Conservation (phyloP, 768 basidiomycete genomes). For the Tulasnella sp. region DNA sequence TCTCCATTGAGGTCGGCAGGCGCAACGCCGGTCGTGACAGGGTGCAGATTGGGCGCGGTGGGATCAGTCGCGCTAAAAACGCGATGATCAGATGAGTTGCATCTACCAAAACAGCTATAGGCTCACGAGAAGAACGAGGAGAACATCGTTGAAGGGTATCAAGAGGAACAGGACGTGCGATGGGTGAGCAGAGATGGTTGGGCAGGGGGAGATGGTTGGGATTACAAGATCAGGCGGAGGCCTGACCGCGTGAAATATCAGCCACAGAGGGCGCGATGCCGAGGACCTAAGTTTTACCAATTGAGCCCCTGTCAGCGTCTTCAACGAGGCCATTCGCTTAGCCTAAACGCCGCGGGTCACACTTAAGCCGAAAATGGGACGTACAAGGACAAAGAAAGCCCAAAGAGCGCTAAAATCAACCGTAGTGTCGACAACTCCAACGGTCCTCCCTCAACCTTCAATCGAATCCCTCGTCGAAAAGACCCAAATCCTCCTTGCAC, state of each 20-base stretch:
- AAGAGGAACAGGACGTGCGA: conserved; percentile 34
- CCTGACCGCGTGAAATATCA: conserved; percentile 23
- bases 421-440: neutral
- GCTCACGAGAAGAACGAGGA: conserved; percentile 73
- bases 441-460: conserved; percentile 42
- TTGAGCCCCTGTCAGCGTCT: neutral
- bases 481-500: conserved; percentile 72
- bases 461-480: conserved; percentile 63
- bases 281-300: conserved; percentile 22
- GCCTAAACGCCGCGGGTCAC: too few relatives aligned
- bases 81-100: neutral
- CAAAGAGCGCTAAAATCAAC: conserved; percentile 15
- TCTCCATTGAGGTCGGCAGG: conserved; percentile 66
- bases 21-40: conserved; percentile 62
- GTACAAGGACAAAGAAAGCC: conserved; percentile 12
- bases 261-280: neutral
- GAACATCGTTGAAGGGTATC: conserved; percentile 53
- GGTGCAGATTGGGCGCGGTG: conserved; percentile 72
- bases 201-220: neutral
- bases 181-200: neutral
- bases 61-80: conserved; percentile 28
- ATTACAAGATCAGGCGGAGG: conserved; percentile 14
- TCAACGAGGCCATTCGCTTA: neutral
- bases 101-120: neutral
- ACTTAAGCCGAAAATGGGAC: conserved; percentile 16